These are phyloP conservation scores for Phlebopus sp. DNA, from an alignment of 1,284 basidiomycete species.

Conservation along the genomic window DNA sequence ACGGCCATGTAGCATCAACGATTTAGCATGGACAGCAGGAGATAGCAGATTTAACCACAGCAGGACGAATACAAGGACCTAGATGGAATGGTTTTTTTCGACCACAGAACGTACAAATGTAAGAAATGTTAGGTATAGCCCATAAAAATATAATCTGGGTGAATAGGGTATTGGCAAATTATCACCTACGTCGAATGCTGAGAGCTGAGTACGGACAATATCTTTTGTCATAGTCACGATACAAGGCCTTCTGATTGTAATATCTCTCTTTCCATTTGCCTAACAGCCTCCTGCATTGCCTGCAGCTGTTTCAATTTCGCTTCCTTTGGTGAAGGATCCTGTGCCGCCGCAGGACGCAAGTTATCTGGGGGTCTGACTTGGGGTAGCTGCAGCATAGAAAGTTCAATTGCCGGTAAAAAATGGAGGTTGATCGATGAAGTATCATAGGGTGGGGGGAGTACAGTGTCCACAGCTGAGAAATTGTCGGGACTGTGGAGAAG, in stretches of 20 bases:
- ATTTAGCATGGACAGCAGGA: too few relatives aligned
- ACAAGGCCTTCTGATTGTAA: slow-evolving; percentile 22
- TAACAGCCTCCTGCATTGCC: slow-evolving; percentile 27
- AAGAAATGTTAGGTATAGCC: too few relatives aligned
- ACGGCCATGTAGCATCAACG: too few relatives aligned
- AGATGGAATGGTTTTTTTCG: too few relatives aligned
- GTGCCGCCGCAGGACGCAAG: neutral
- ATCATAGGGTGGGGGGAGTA: slow-evolving; percentile 4
- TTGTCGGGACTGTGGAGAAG: slow-evolving; percentile 11
- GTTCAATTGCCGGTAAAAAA: slow-evolving; percentile 21
- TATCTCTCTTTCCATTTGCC: slow-evolving; percentile 25
- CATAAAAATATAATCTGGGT: too few relatives aligned
- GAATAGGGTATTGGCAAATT: too few relatives aligned
- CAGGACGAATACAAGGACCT: too few relatives aligned
- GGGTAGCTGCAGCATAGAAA: slow-evolving; percentile 27
- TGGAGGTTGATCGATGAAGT: neutral
- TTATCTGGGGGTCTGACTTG: neutral
- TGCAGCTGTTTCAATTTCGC: slow-evolving; percentile 20
- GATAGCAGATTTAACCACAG: too few relatives aligned
- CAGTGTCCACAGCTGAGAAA: slow-evolving; percentile 3
- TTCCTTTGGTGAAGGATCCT: slow-evolving; percentile 11
- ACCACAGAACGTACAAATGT: too few relatives aligned
- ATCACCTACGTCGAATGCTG: too few relatives aligned
- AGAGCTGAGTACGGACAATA: too few relatives aligned
- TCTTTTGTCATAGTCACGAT: slow-evolving; percentile 10